Evolutionary conservation across 768 basidiomycete species (phyloP).

Genomic region (Cystobasidium ongulense): DNA sequence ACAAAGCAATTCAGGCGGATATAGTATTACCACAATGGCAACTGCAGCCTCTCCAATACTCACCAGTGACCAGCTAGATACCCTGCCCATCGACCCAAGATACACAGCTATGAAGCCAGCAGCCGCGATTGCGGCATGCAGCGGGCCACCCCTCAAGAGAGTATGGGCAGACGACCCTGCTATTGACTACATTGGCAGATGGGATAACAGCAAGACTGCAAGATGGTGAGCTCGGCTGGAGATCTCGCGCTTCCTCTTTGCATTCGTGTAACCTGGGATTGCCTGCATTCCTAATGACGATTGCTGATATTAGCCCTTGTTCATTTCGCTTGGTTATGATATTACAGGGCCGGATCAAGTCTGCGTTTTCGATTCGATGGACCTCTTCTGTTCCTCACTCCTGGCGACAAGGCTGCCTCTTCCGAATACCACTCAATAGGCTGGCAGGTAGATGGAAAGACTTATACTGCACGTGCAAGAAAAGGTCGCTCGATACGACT

Average conservation of each 20-base stretch:
- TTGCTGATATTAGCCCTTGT: neutral
- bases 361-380: constrained; percentile 18
- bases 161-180: neutral
- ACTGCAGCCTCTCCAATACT: neutral
- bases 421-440: constrained; percentile 3
- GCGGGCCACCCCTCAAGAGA: neutral
- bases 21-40: too few species aligned
- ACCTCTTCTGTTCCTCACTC: constrained; percentile 15
- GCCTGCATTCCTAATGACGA: neutral
- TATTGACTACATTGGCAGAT: constrained; percentile 28
- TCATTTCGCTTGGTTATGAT: neutral
- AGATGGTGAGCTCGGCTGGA: constrained; percentile 8
- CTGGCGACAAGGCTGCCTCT: neutral
- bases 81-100: neutral
- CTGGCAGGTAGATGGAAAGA: constrained; percentile 10
- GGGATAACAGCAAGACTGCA: constrained; percentile 22
- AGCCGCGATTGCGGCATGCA: neutral
- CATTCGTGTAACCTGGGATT: neutral
- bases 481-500: constrained; percentile 13
- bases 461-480: constrained; percentile 8
- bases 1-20: too few species aligned
- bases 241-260: neutral
- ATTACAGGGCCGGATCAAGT: constrained; percentile 15
- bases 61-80: neutral
- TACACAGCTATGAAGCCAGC: neutral